phyloP scores from a whole-genome alignment of 2,329 filamentous ascomycete genomes.

The Periconia sp. region DNA sequence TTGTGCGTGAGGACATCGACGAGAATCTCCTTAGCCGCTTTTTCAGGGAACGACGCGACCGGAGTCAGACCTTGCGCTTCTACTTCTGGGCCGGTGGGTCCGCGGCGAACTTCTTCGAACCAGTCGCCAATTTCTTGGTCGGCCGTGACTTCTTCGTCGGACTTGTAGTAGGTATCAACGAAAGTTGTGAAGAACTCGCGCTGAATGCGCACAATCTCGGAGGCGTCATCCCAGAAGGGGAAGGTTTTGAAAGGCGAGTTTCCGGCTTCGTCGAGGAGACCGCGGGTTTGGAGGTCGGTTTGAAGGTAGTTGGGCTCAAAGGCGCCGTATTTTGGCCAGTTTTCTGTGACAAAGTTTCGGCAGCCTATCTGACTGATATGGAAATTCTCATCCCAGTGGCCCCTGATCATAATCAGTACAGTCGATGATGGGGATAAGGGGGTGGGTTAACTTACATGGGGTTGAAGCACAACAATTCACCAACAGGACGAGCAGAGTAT shows the following conservation, averaged over 20 bases:
- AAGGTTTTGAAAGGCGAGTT: constrained; percentile 1
- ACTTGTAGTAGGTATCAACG: constrained; percentile 4
- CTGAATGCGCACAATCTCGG: not conserved
- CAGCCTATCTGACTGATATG: constrained; percentile 6
- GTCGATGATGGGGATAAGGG: not conserved
- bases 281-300: constrained; percentile 1
- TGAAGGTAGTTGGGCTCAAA: constrained; percentile 7
- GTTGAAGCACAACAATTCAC: constrained; percentile 1
- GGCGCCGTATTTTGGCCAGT: constrained; percentile 1
- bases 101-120: constrained; percentile 3
- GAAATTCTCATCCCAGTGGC: constrained; percentile 7
- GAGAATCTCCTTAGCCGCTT: not conserved
- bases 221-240: constrained; percentile 3
- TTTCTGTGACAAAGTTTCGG: constrained; percentile 5
- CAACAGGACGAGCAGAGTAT: constrained; percentile 4
- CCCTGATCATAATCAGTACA: not conserved
- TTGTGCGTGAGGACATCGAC: constrained; percentile 4
- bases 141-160: not conserved
- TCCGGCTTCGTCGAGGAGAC: constrained; percentile 1
- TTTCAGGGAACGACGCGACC: not conserved
- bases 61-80: not conserved
- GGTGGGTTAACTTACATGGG: not conserved
- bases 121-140: constrained; percentile 4
- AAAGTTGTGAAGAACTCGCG: constrained; percentile 2
- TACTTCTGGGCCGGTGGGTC: constrained; percentile 2